Base-by-base conservation (phyloP, 23 red algal genomes). In the Gracilaria gracilis region DNA sequence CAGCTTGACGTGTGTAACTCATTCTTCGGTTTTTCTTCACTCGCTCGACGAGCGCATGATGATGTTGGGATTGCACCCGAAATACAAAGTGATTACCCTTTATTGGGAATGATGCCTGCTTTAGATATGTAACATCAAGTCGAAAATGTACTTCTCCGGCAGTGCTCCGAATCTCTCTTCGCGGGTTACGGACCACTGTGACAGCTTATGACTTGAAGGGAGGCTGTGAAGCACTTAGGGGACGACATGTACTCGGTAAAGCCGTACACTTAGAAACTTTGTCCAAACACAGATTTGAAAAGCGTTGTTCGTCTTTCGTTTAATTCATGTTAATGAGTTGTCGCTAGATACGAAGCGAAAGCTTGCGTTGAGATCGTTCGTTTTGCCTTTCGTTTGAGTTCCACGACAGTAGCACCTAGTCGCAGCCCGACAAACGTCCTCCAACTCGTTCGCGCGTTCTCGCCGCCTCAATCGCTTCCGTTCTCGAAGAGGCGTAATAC, bases 31-130 rank as follows among this genome's bases (percentile, higher is more conserved):
- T 65, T 32, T 65, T 32, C n/a, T 65, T 13, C 20, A 75, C 69
- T 11, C 72, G n/a, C 31, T 15, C 27, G 40, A 16, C 31, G 1
- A 67, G 62, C 20, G 72, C 46, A 15, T 46, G 21, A 33, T 51
- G 64, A 69, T 15, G 20, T 36, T 38, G 64, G 31, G 28, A 69
- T 69, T 34, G 31, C 64, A n/a, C 72, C 72, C 72, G 40, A 77
- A 77, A 77, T 77, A 77, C 72, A 77, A 77, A 50, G 21, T 77
- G 46, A 46, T 50, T 25, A 16, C 23, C 46, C 12, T 77, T 77
- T 34, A 4, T 77, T 4, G 72, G 42, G 31, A 37, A 34, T 9
- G 31, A 2, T 32, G 32, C 15, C 2, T 69, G 64, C 17, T 32
- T 69, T 19, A 69, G 33, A 69, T 28, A 36, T 32, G 31, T 17